Conservation (phyloP, 805 yeast genomes). For the Naumovozyma castellii region DNA sequence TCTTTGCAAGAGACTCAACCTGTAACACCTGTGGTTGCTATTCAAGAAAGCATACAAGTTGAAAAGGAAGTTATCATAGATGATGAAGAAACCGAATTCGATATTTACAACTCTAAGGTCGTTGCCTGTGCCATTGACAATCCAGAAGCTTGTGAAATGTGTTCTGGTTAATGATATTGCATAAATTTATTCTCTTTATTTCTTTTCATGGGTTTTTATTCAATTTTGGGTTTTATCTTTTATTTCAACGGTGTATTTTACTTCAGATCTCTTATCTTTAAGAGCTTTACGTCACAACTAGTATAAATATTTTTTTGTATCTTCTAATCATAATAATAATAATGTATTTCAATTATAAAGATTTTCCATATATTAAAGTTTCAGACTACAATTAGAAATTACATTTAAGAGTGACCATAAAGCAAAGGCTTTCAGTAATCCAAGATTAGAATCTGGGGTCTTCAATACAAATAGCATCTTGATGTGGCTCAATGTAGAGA, state of each 20-base stretch:
- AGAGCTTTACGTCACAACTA: background rate
- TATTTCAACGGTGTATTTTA: background rate
- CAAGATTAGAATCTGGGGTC: too few species aligned
- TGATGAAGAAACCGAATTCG: constrained; percentile 46
- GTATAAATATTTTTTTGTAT: too few species aligned
- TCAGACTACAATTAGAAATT: background rate
- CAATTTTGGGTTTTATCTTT: background rate
- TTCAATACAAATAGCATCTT: too few species aligned
- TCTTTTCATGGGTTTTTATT: background rate
- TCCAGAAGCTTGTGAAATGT: constrained; percentile 98
- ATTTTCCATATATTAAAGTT: background rate
- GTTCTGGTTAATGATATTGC: constrained; percentile 64
- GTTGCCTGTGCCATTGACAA: constrained; percentile 95
- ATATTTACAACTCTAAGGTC: constrained; percentile 85
- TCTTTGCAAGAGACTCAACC: constrained; percentile 28
- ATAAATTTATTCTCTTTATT: constrained; percentile 2
- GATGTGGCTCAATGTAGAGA: too few species aligned
- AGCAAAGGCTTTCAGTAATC: too few species aligned
- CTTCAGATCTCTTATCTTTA: background rate
- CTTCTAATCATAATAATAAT: background rate
- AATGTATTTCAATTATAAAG: background rate
- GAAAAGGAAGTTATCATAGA: constrained; percentile 33
- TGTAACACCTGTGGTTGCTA: constrained; percentile 22
- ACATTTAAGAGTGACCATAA: too few species aligned
- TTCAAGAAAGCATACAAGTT: constrained; percentile 27